Evolutionary conservation across 106 monocot genomes (phyloP).

Genomic region (Apostasia ramifera): DNA sequence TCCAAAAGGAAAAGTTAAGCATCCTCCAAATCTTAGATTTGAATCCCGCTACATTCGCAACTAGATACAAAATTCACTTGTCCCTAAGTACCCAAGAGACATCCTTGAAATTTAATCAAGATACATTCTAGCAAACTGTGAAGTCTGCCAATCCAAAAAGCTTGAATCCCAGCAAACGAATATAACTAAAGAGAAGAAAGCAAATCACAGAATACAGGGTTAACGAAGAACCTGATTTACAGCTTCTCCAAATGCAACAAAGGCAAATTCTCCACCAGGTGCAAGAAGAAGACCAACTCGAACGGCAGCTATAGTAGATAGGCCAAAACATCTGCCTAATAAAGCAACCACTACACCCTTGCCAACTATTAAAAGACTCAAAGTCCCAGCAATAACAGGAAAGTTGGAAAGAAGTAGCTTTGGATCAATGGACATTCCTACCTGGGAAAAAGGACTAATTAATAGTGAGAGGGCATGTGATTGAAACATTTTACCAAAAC

Average conservation of each 20-base stretch:
- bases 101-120: too few species aligned
- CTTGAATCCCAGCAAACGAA: background rate
- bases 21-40: background rate
- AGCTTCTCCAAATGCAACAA: constrained; percentile 97
- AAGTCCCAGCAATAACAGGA: constrained; percentile 30
- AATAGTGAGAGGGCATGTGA: background rate
- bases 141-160: background rate
- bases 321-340: constrained; percentile 77
- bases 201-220: background rate
- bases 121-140: too few species aligned
- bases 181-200: background rate
- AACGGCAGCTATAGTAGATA: constrained; percentile 88
- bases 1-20: constrained; percentile 8
- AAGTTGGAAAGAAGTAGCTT: constrained; percentile 93
- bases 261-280: constrained; percentile 99
- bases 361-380: constrained; percentile 49
- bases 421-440: constrained; percentile 99
- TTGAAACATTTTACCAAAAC: background rate
- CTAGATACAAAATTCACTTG: too few species aligned
- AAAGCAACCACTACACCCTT: constrained; percentile 66
- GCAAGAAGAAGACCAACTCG: constrained; percentile 95
- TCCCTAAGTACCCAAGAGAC: too few species aligned
- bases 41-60: too few species aligned
- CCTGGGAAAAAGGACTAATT: constrained; percentile 38
- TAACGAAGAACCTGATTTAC: constrained; percentile 79